phyloP scores from a whole-genome alignment of 371 early-diverging fungal species.

The Syncephalastrum monosporum region DNA sequence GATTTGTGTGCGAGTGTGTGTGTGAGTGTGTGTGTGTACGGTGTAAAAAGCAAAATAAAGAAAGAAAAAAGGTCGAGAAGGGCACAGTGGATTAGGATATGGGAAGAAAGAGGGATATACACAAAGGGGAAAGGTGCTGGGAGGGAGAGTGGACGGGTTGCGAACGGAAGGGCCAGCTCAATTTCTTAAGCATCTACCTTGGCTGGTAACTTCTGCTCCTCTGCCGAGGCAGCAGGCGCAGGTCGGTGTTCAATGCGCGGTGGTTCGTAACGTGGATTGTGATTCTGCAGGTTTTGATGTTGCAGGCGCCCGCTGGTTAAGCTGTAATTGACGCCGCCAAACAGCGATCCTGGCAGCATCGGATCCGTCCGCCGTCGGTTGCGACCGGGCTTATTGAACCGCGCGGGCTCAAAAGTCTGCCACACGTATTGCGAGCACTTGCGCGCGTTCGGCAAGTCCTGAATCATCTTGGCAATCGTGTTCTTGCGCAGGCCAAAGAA shows the following conservation, averaged over 20 bases:
- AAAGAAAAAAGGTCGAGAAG: too few species aligned
- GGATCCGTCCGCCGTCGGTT: conserved; percentile 43
- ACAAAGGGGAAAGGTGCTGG: too few species aligned
- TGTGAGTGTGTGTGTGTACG: too few species aligned
- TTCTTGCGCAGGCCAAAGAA: conserved; percentile 90
- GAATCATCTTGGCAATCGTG: conserved; percentile 88
- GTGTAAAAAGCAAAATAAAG: too few species aligned
- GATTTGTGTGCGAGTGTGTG: too few species aligned
- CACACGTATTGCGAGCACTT: conserved; percentile 75
- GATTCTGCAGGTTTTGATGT: background rate
- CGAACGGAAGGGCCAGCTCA: too few species aligned
- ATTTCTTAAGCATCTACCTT: too few species aligned
- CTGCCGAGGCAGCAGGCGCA: too few species aligned
- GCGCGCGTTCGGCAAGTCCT: conserved; percentile 81
- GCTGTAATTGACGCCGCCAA: conserved; percentile 44
- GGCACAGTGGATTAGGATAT: too few species aligned
- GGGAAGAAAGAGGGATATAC: too few species aligned
- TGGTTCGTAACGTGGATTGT: background rate
- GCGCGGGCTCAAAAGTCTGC: conserved; percentile 65
- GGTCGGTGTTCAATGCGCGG: background rate
- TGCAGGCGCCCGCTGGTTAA: conserved; percentile 32
- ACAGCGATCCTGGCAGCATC: conserved; percentile 25
- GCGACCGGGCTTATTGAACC: conserved; percentile 44
- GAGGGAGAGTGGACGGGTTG: too few species aligned
- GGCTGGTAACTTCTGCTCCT: too few species aligned